Base-by-base conservation (phyloP, 768 basidiomycete species). In the Collybia nuda region DNA sequence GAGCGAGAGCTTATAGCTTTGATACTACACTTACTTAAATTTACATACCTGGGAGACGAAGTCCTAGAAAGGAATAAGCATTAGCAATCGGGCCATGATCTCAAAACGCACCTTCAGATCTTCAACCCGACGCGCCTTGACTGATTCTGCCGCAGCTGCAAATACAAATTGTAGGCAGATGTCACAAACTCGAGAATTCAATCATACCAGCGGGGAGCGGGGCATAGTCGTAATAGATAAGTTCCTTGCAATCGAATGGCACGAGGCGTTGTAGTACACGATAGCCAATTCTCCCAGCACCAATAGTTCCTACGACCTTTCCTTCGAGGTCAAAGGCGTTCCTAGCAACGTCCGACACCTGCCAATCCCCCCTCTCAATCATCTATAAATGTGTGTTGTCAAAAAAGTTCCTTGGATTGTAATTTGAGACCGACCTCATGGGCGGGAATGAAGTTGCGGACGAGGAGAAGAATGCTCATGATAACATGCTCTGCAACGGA, bases 301-400 rank as follows among this genome's bases (percentile, higher is more conserved):
- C 93, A 53, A 97, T 90, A 39, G 93, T 95, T 15, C 93, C 93
- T 47, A 95, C 84, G 47, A 93, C 88, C 73, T 96, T 97, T 65
- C 80, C 82, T 71, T 96, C 94, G 53, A 97, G 73, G 67, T 96
- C 94, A 62, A 79, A 96, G 11, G 93, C 86, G 60, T 88, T 84
- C 56, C 91, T 81, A 2, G 90, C 91, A 55, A 92, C 69, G 2
- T 87, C 79, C 15, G 90, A 89, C 43, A 93, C 92, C 66, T 87
- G 76, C 93, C 94, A 96, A 60, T 90, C 87, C 40, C 90, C 90
- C 28, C 79, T 77, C 57, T 90, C 82, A 56, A 92, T 88, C 86
- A 90, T 88, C 82, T 86, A 53, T 11, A 37, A 11, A 17, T 8
- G 12, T 26, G 17, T 17, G 40, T 36, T 35, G 24, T 5, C n/a